Conservation (phyloP, 768 basidiomycete species). For the Termitomyces sp. region DNA sequence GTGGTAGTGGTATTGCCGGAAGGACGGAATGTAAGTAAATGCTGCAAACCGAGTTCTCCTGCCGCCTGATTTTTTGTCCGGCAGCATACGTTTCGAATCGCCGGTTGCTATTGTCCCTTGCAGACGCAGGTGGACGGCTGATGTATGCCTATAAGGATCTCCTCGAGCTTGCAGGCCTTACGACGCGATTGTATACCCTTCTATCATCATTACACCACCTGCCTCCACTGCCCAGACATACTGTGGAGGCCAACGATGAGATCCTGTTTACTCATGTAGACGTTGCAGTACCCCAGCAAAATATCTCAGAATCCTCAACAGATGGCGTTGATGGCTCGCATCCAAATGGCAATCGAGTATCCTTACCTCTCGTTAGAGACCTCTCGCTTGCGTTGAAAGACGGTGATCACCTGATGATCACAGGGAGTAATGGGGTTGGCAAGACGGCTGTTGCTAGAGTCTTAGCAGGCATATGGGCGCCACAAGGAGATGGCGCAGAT, state of each 20-base stretch:
- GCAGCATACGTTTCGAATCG: constrained; percentile 87
- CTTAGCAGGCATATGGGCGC: constrained; percentile 84
- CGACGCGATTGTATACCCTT: constrained; percentile 83
- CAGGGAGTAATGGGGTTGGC: constrained; percentile 88
- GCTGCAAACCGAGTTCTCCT: no score
- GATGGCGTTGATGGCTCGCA: background rate
- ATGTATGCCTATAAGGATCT: constrained; percentile 98
- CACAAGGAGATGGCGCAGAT: constrained; percentile 29
- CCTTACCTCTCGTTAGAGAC: constrained; percentile 58
- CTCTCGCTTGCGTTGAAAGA: constrained; percentile 56
- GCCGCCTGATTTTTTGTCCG: background rate
- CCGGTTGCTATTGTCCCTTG: constrained; percentile 85
- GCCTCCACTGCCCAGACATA: constrained; percentile 38
- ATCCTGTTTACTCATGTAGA: constrained; percentile 67
- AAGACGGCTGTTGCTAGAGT: constrained; percentile 89
- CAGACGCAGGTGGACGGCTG: constrained; percentile 90
- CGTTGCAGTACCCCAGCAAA: constrained; percentile 50
- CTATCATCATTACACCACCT: constrained; percentile 82
- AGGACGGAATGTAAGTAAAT: constrained; percentile 37
- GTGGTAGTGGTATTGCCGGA: constrained; percentile 39
- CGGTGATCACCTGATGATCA: constrained; percentile 90
- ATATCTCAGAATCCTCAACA: constrained; percentile 1
- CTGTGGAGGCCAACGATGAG: constrained; percentile 29
- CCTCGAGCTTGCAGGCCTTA: constrained; percentile 91
- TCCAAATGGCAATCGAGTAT: constrained; percentile 14